phyloP scores from a whole-genome alignment of 441 rosid genomes.

The Adansonia madagascariensis region DNA sequence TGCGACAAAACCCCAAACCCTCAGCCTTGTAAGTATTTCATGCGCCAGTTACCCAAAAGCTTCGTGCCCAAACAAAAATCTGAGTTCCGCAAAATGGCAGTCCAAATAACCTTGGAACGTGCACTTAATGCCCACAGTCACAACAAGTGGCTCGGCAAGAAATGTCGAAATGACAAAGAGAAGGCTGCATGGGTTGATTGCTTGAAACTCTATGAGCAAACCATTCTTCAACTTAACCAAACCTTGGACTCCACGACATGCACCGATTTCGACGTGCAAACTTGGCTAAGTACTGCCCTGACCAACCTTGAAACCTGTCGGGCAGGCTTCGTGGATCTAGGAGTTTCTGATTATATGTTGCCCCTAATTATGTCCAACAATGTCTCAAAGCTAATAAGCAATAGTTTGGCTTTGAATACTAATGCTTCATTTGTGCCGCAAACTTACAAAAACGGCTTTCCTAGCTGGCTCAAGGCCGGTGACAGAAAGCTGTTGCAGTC shows the following conservation, averaged over 20 bases:
- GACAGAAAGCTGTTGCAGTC: slow-evolving; percentile 69
- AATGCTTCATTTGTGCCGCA: slow-evolving; percentile 40
- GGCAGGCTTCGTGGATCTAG: slow-evolving; percentile 63
- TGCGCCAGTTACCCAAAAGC: slow-evolving; percentile 32
- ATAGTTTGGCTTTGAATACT: slow-evolving; percentile 52
- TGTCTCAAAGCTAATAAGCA: slow-evolving; percentile 65
- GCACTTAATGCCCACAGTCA: slow-evolving; percentile 51
- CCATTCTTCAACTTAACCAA: slow-evolving; percentile 59
- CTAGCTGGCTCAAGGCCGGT: slow-evolving; percentile 61
- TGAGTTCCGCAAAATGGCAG: slow-evolving; percentile 43
- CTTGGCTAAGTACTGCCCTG: slow-evolving; percentile 87
- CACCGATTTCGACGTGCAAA: slow-evolving; percentile 61
- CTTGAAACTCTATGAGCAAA: slow-evolving; percentile 56
- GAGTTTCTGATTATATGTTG: slow-evolving; percentile 50
- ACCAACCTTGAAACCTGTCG: slow-evolving; percentile 83
- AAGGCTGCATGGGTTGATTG: slow-evolving; percentile 88
- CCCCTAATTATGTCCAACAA: slow-evolving; percentile 69
- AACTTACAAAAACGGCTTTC: slow-evolving; percentile 56
- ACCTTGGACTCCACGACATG: slow-evolving; percentile 47
- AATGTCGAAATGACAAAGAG: slow-evolving; percentile 50
- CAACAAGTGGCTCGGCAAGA: slow-evolving; percentile 45
- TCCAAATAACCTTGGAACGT: slow-evolving; percentile 44
- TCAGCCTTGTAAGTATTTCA: slow-evolving; percentile 49
- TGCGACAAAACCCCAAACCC: slow-evolving; percentile 58
- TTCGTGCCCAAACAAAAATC: slow-evolving; percentile 31